Evolutionary conservation across 2,329 filamentous ascomycete genomes (phyloP), one percentile per base, ranked within the genome.

Genomic region (Emergomyces orientalis): DNA sequence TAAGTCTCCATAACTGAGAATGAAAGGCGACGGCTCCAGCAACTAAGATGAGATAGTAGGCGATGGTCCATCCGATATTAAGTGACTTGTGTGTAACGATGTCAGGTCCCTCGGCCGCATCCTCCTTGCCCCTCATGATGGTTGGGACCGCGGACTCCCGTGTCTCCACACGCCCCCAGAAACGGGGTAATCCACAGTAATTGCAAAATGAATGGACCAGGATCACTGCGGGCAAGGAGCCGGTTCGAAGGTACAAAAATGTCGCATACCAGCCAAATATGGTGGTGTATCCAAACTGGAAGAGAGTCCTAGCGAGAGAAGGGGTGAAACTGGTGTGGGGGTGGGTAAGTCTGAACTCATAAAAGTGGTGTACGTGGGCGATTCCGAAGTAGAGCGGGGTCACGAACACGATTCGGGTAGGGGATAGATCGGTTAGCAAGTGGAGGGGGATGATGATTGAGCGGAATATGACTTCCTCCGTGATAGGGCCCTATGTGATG

Each of bases 331-430:
- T 84, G 1, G 88, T 86, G 65, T 85, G 80, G 9, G 90, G 90
- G 69, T 95, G 86, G 1, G 88, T 90, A 63, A 96, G 80, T 63
- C 88, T 84, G 76, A 96, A 96, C 77, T 97, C 94, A 78, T 96
- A 96, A 74, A 96, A 91, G 77, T 99, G 94, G 76, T 99, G 93
- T 57, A 96, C 77, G 77, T 99, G 94, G 8, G 94, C 92, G 54
- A 96, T 86, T 60, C 93, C 93, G 72, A 97, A 97, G 74, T 96
- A 88, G 13, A 97, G 79, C 7, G 93, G 93, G 1, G 90, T 90
- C 13, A 90, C 78, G 76, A 96, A 91, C 71, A 96, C 84, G 67
- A 90, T 91, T 2, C 71, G 77, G 3, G 73, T 71, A 0, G 79
- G 74, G 52, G 82, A 80, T 59, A 85, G 79, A 54, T 82, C 82